Evolutionary conservation across 2,329 filamentous ascomycete genomes (phyloP).

Genomic region (Diaporthe nobilis): DNA sequence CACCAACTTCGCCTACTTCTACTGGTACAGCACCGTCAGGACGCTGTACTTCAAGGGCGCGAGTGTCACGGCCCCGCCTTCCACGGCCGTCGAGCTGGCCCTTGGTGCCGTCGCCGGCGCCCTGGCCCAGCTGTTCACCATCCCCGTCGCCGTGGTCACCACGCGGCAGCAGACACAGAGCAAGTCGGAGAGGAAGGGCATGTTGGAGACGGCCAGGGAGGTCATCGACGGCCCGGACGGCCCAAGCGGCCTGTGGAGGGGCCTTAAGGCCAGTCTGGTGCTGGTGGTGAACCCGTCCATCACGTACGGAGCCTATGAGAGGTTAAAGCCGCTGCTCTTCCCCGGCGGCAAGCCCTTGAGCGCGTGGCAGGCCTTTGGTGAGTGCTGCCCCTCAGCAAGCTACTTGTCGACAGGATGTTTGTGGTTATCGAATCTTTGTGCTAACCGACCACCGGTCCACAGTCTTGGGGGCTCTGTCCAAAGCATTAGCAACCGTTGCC

Average conservation of each 20-base stretch:
- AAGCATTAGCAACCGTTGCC: constrained; percentile 88
- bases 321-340: constrained; percentile 83
- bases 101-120: constrained; percentile 92
- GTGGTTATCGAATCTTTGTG: constrained; percentile 15
- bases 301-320: constrained; percentile 97
- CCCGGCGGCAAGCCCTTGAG: constrained; percentile 79
- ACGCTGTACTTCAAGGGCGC: constrained; percentile 79
- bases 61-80: constrained; percentile 69
- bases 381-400: constrained; percentile 55
- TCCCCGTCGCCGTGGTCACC: constrained; percentile 94
- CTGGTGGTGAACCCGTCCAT: constrained; percentile 97
- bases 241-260: constrained; percentile 90
- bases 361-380: constrained; percentile 92
- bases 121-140: constrained; percentile 94
- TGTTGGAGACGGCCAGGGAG: constrained; percentile 89
- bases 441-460: not conserved
- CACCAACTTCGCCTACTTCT: constrained; percentile 99
- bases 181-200: constrained; percentile 86
- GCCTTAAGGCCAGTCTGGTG: constrained; percentile 94
- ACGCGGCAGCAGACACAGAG: constrained; percentile 95
- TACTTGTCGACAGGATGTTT: not conserved
- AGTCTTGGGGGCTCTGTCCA: constrained; percentile 95
- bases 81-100: constrained; percentile 85
- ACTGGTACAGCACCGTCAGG: constrained; percentile 95
- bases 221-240: constrained; percentile 94